Evolutionary conservation across 208 protist species (phyloP).

Genomic region (Trypanosomatidae sp.): DNA sequence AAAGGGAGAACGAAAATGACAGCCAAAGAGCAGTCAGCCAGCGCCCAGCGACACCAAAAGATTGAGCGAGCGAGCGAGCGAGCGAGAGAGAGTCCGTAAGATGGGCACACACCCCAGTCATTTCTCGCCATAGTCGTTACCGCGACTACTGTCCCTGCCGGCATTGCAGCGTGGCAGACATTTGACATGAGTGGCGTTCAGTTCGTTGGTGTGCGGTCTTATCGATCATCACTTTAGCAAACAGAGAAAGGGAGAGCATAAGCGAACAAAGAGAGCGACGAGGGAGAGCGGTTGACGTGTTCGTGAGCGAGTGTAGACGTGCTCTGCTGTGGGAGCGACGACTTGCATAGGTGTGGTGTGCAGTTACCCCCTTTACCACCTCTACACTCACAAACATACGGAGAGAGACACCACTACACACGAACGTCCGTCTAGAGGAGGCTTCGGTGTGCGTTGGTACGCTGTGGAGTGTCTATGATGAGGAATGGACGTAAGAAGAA

Average conservation of each 20-base stretch:
- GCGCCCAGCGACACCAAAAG: not conserved
- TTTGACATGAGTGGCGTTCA: no score
- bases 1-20: not conserved
- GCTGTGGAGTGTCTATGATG: not conserved
- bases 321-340: not conserved
- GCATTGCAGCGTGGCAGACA: no score
- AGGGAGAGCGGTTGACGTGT: not conserved
- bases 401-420: not conserved
- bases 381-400: not conserved
- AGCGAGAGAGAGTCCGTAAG: not conserved
- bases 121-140: not conserved
- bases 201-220: not conserved
- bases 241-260: not conserved
- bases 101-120: not conserved
- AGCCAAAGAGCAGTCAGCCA: not conserved
- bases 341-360: no score
- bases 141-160: no score
- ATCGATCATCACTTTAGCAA: not conserved
- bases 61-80: no score
- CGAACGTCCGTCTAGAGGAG: no score
- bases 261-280: not conserved
- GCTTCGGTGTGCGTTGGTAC: not conserved
- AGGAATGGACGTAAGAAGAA: not conserved
- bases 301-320: not conserved
- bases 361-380: no score